Conservation (phyloP, 768 basidiomycete species). For the Hydnomerulius pinastri region DNA sequence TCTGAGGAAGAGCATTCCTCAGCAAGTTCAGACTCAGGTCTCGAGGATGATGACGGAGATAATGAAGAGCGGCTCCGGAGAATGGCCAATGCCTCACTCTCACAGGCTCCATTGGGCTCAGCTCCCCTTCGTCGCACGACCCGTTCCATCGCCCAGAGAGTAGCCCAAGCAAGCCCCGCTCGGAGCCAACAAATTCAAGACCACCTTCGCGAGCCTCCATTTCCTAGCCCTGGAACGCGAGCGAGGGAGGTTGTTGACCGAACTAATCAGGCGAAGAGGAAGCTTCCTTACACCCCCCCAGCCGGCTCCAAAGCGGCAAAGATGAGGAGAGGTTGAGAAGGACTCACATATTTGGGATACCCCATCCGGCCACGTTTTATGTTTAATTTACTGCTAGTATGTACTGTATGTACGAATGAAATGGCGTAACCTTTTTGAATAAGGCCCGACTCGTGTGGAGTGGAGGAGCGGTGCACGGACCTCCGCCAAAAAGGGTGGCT, state of each 20-base stretch:
- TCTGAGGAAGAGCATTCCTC: neutral
- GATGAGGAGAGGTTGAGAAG: neutral
- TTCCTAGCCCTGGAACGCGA: constrained; percentile 18
- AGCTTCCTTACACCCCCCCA: constrained; percentile 9
- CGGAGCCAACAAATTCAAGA: constrained; percentile 3
- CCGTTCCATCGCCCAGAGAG: constrained; percentile 7
- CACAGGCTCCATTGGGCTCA: neutral
- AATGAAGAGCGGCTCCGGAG: constrained; percentile 15
- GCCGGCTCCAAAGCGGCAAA: constrained; percentile 17
- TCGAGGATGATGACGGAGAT: constrained; percentile 1
- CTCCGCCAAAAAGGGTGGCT: constrained; percentile 5
- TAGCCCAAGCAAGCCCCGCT: constrained; percentile 2
- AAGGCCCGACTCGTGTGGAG: neutral
- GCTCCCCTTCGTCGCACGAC: constrained; percentile 3
- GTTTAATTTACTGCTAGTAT: neutral
- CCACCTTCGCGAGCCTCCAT: neutral
- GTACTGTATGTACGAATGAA: too few species aligned
- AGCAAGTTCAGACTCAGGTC: neutral
- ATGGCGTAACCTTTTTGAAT: neutral
- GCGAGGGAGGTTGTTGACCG: constrained; percentile 14
- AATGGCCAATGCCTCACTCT: constrained; percentile 10
- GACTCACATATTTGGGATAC: neutral
- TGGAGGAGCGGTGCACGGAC: constrained; percentile 18
- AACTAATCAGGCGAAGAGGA: constrained; percentile 3
- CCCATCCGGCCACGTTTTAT: neutral